Conservation (phyloP, 495 filamentous ascomycete species). For the Cercophora samala region DNA sequence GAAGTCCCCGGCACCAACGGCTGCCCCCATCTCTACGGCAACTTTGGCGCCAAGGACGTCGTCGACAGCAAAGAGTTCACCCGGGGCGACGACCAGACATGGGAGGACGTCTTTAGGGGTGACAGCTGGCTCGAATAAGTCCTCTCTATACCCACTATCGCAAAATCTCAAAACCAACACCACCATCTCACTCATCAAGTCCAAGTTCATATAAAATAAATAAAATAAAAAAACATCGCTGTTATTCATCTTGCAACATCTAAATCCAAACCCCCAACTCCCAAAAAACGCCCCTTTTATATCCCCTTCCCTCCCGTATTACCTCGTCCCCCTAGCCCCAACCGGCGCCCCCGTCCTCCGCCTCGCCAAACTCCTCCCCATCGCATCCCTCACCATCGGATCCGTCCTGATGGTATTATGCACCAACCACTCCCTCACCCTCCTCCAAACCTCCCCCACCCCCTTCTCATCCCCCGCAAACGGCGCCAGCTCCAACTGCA, state of each 20-base stretch:
- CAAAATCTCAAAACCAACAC: too few relatives aligned
- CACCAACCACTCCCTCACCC: conserved; percentile 74
- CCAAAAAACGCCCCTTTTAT: too few relatives aligned
- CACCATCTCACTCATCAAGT: too few relatives aligned
- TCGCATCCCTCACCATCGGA: conserved; percentile 71
- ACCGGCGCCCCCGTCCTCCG: conserved; percentile 54
- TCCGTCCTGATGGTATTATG: conserved; percentile 68
- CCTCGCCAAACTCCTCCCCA: conserved; percentile 59
- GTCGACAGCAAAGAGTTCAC: conserved; percentile 30
- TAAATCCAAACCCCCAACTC: too few relatives aligned
- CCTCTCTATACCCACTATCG: too few relatives aligned
- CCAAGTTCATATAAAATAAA: too few relatives aligned
- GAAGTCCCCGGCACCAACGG: conserved; percentile 30
- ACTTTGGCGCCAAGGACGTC: conserved; percentile 45
- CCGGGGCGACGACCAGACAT: conserved; percentile 31
- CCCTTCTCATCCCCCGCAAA: conserved; percentile 68
- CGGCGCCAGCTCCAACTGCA: conserved; percentile 78
- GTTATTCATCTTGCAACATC: too few relatives aligned
- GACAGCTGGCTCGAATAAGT: conserved; percentile 32
- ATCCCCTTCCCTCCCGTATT: background rate
- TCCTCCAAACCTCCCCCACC: conserved; percentile 56
- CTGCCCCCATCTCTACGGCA: conserved; percentile 48
- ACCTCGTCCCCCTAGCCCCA: conserved; percentile 53
- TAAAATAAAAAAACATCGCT: too few relatives aligned
- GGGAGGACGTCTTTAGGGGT: conserved; percentile 34